phyloP scores from a whole-genome alignment of 2,329 filamentous ascomycete species.

The Fusarium coffeatum region DNA sequence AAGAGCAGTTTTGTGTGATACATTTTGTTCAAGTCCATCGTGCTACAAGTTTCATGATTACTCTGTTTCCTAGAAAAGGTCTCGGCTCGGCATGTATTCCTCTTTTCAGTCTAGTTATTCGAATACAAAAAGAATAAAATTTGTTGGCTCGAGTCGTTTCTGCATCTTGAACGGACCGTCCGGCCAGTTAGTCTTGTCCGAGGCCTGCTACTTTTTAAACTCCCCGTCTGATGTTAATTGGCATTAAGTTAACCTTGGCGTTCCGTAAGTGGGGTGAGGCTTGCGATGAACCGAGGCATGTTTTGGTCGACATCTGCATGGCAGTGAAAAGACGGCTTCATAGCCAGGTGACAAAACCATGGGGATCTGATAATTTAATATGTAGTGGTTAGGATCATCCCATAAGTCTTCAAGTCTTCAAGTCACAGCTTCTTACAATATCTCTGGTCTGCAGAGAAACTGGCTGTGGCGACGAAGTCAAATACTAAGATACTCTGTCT shows the following conservation, averaged over 20 bases:
- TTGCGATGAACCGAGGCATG: slow-evolving; percentile 36
- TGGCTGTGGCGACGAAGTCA: neutral
- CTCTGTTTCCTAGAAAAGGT: neutral
- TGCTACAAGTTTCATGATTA: neutral
- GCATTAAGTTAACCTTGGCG: neutral
- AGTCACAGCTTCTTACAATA: neutral
- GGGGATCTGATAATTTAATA: neutral
- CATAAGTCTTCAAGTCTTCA: neutral
- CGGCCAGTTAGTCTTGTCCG: neutral
- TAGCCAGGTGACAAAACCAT: neutral
- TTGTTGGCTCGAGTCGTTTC: neutral
- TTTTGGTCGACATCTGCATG: slow-evolving; percentile 1
- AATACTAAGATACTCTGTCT: neutral
- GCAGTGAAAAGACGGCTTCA: neutral
- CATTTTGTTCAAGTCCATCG: neutral
- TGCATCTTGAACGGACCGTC: neutral
- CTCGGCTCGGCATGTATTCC: neutral
- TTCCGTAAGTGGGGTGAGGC: slow-evolving; percentile 26
- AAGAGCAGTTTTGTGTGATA: neutral
- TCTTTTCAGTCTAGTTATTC: neutral
- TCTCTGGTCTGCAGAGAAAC: neutral
- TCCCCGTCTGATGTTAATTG: slow-evolving; percentile 7
- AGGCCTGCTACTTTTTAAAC: slow-evolving; percentile 17
- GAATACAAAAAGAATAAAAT: neutral
- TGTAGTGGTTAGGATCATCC: neutral